Conservation (phyloP, 1,139 yeast species). For the Kurtzmaniella quercitrusa region DNA sequence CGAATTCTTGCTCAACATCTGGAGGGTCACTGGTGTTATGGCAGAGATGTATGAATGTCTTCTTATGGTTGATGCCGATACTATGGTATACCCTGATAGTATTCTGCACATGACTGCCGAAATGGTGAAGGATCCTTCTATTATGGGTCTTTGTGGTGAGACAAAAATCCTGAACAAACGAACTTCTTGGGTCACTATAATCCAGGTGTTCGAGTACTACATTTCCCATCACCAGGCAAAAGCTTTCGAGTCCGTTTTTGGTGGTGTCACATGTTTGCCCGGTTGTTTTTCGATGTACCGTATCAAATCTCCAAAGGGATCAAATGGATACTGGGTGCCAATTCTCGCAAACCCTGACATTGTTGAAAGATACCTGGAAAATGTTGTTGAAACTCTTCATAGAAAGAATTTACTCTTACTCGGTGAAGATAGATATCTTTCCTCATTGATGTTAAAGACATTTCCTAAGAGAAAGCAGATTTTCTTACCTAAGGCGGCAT, state of each 20-base stretch:
- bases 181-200: constrained; percentile 88
- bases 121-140: constrained; percentile 82
- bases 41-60: constrained; percentile 82
- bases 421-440: constrained; percentile 90
- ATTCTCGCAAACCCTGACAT: constrained; percentile 94
- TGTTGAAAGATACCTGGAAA: constrained; percentile 91
- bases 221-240: constrained; percentile 96
- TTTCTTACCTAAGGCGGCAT: constrained; percentile 94
- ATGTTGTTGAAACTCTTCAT: constrained; percentile 83
- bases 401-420: constrained; percentile 81
- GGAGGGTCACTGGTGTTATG: constrained; percentile 86
- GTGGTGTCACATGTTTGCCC: constrained; percentile 95
- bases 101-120: constrained; percentile 90
- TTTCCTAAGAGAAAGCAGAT: constrained; percentile 91
- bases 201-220: constrained; percentile 94
- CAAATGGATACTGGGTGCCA: constrained; percentile 94
- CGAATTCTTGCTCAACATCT: constrained; percentile 72
- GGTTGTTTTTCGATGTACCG: constrained; percentile 97
- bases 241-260: constrained; percentile 94
- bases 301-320: constrained; percentile 88
- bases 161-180: constrained; percentile 89
- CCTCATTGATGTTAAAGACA: constrained; percentile 86
- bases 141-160: constrained; percentile 98
- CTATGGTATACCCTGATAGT: constrained; percentile 86
- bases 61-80: constrained; percentile 97